Evolutionary conservation across 2,329 filamentous ascomycete species (phyloP), one percentile per base, ranked within the genome.

Genomic region (Achaetomium macrosporum): DNA sequence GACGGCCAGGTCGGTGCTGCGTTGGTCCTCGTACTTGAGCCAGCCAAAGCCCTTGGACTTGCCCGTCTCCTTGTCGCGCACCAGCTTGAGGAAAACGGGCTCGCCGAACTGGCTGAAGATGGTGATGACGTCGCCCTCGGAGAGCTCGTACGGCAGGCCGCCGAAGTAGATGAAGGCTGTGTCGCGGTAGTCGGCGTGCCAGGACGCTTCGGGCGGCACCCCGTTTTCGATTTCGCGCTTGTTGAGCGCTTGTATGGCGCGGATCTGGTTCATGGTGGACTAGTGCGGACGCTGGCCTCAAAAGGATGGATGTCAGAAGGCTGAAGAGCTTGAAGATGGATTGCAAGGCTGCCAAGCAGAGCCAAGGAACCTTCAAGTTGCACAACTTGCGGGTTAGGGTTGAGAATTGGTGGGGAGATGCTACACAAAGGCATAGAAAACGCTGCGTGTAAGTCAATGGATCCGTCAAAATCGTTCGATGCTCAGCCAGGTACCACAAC

Each of bases 21-120:
- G 81, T 74, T 99, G 93, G 70, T 99, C 92, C 68, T 99, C 93
- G 71, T 97, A 99, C 68, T 99, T 99, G 54, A 99, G 78, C 78
- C 95, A 99, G 2, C 87, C 90, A 66, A 97, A 99, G 0, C 93
- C 93, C 60, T 87, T 87, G 57, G 88, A 95, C 71, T 96, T 96
- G 57, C 93, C 93, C 0, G 91, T 95, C 68, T 97, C 95, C 67
- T 93, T 93, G 76, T 99, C 93, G 65, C 93, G 89, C 44, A 87
- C 84, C 12, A 99, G 82, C 64, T 96, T 95, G 54, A 99, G 78
- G 71, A 92, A 95, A 3, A 91, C 88, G 2, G 95, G 95, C 67
- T 97, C 92, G 63, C 93, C 93, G 66, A 86, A 99, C 69, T 99
- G 93, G 7, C 90, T 96, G 75, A 97, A 99, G 56, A 99, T 95